Evolutionary conservation across 495 filamentous ascomycete species (phyloP).

Genomic region (Penicillium salamii): DNA sequence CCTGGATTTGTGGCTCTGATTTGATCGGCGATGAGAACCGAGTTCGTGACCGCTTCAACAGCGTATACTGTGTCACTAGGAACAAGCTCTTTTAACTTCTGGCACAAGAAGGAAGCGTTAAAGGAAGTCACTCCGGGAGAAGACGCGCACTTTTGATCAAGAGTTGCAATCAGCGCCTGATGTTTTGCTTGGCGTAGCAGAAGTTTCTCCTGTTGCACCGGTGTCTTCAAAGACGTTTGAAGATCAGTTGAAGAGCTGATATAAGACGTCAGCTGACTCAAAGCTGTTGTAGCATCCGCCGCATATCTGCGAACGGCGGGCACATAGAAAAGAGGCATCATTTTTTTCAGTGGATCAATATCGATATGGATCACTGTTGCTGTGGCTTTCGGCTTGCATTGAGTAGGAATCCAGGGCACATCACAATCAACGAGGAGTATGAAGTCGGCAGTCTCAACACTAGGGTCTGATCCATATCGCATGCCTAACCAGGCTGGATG

Average conservation of each 20-base stretch:
- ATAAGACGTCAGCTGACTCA: conserved; percentile 67
- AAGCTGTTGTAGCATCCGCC: conserved; percentile 65
- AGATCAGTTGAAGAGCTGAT: conserved; percentile 29
- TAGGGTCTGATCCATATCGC: conserved; percentile 71
- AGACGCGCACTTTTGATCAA: no score
- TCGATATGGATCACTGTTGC: conserved; percentile 80
- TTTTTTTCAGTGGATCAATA: conserved; percentile 80
- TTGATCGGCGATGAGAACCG: conserved; percentile 73
- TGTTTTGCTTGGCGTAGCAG: no score
- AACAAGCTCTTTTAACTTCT: conserved; percentile 37
- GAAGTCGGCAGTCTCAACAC: conserved; percentile 72
- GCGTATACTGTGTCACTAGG: conserved; percentile 72
- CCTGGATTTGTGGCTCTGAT: conserved; percentile 73
- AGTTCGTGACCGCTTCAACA: conserved; percentile 87
- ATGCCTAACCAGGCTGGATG: conserved; percentile 73
- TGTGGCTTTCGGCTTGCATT: conserved; percentile 50
- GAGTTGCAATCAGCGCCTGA: no score
- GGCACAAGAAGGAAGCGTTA: no score
- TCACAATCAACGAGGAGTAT: conserved; percentile 88
- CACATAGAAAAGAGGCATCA: conserved; percentile 83
- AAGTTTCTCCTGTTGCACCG: conserved; percentile 14
- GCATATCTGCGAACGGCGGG: conserved; percentile 69
- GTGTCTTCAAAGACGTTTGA: conserved; percentile 44
- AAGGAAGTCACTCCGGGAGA: no score
- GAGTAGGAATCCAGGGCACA: conserved; percentile 69